Conservation (phyloP, 441 rosid genomes). For the Theobroma grandiflorum region DNA sequence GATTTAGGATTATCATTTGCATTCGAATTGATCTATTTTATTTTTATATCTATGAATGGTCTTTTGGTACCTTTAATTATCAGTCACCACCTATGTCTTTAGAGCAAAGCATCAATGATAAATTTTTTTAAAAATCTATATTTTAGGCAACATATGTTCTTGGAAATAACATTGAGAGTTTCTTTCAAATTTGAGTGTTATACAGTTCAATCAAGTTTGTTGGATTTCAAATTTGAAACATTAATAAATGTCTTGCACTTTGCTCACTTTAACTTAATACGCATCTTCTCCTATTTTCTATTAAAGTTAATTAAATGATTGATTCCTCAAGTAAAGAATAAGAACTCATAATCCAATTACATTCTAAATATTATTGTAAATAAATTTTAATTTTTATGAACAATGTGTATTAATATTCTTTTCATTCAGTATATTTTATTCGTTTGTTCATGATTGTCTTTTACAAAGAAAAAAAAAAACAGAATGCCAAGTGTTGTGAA, state of each 20-base stretch:
- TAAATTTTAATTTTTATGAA: neutral
- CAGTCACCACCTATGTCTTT: neutral
- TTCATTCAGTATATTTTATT: neutral
- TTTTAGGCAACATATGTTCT: neutral
- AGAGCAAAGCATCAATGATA: too few species aligned
- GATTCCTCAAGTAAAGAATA: neutral
- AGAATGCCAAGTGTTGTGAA: neutral
- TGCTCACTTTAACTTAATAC: neutral
- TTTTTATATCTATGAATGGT: neutral
- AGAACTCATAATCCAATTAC: neutral
- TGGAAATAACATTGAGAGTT: neutral
- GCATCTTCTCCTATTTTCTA: neutral
- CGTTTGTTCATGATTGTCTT: neutral
- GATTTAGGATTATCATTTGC: neutral
- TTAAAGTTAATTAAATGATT: neutral
- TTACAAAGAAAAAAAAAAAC: slow-evolving; percentile 1
- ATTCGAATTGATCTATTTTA: neutral
- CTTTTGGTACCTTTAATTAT: neutral
- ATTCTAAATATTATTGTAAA: neutral
- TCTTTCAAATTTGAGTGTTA: neutral
- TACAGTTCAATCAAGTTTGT: neutral
- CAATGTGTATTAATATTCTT: neutral
- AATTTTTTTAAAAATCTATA: neutral
- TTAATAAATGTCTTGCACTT: neutral
- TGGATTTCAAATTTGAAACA: neutral